Evolutionary conservation across 2,329 filamentous ascomycete genomes (phyloP).

Genomic region (Ascosphaera acerosa): DNA sequence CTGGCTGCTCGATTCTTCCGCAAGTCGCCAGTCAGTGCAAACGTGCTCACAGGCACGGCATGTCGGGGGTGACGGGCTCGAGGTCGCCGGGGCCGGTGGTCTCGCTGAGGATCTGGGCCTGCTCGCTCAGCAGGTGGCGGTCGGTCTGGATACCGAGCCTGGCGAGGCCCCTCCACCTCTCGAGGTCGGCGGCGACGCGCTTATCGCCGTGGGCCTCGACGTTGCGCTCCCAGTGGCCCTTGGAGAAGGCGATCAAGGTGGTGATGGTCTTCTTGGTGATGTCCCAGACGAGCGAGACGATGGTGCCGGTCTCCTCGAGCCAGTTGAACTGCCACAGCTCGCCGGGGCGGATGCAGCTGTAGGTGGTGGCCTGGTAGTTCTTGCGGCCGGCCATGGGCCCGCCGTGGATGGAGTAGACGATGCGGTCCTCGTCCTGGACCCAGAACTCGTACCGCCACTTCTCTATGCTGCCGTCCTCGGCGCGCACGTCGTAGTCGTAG

Average conservation of each 20-base stretch:
- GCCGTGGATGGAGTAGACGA: constrained; percentile 34
- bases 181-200: constrained; percentile 25
- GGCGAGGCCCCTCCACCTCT: constrained; percentile 28
- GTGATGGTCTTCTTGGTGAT: constrained; percentile 25
- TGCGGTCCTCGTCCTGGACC: constrained; percentile 29
- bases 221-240: constrained; percentile 29
- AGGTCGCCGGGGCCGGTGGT: constrained; percentile 26
- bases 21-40: too few relatives aligned
- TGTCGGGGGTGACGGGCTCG: constrained; percentile 20
- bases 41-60: constrained; percentile 12
- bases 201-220: constrained; percentile 30
- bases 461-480: constrained; percentile 24
- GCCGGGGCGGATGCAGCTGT: constrained; percentile 31
- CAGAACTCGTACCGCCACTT: constrained; percentile 38
- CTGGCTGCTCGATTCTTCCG: too few relatives aligned
- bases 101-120: constrained; percentile 25
- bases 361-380: constrained; percentile 29
- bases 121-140: constrained; percentile 27
- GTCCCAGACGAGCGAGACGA: constrained; percentile 31
- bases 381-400: constrained; percentile 31
- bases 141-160: constrained; percentile 26
- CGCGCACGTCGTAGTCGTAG: constrained; percentile 30
- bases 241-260: constrained; percentile 28
- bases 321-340: constrained; percentile 36
- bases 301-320: constrained; percentile 34